Conservation (phyloP, 2,329 filamentous ascomycete genomes). For the Fusarium chuoi region DNA sequence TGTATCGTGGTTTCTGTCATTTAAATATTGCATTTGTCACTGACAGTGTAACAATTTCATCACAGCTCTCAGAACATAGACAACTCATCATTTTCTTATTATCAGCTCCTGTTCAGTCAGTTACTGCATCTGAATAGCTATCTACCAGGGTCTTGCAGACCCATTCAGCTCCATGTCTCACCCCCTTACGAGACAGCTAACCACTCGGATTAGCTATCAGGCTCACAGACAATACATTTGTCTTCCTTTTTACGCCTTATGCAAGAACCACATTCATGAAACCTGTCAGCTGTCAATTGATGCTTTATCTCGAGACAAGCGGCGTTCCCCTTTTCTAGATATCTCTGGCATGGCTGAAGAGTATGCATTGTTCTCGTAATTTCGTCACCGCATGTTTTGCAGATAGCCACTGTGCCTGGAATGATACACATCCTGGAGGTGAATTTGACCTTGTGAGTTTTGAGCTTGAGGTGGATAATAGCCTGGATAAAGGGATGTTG, state of each 20-base stretch:
- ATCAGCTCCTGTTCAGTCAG: background rate
- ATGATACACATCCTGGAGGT: background rate
- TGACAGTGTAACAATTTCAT: rapidly evolving
- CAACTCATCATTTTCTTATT: rapidly evolving
- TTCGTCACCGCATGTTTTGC: background rate
- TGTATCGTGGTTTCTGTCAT: background rate
- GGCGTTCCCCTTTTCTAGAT: rapidly evolving
- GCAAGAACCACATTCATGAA: background rate
- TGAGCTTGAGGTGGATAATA: background rate
- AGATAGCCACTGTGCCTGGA: background rate
- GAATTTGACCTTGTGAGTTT: rapidly evolving
- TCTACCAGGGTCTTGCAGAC: background rate
- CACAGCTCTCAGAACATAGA: rapidly evolving
- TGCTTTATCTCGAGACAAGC: background rate
- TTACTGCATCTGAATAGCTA: background rate
- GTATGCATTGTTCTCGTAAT: background rate
- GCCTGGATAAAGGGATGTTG: too few species aligned
- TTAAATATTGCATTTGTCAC: background rate
- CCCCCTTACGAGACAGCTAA: background rate
- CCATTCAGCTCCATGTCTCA: background rate
- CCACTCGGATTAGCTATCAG: rapidly evolving
- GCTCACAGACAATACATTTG: background rate
- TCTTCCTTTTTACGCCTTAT: background rate
- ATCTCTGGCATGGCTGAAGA: background rate
- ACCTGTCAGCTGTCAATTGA: background rate